Base-by-base conservation (phyloP, 2,329 filamentous ascomycete genomes). In the Botrytis medusae region DNA sequence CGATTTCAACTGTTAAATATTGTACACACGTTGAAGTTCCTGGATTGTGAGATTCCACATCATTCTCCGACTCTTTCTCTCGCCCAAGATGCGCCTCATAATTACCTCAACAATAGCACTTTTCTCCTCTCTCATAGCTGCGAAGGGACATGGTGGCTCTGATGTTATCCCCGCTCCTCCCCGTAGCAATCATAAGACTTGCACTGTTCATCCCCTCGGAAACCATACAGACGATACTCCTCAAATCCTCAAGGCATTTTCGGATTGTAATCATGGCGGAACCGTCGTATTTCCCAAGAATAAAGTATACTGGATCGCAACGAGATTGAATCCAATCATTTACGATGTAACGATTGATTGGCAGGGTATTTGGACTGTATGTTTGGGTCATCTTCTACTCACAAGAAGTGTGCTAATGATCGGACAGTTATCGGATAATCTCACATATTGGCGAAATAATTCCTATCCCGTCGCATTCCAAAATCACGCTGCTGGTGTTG, bases 361-460 rank as follows among this genome's bases (percentile, higher is more conserved):
- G 87, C 81, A 80, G 37, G 87, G 87, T 1, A 80, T 83, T 64
- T 88, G 86, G 86, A 83, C 82, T 61, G 84, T 85, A 79, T 65
- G 80, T 29, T 59, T 42, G 42, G 34, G 42, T 18, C 62, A n/a
- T 42, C 46, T 20, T n/a, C 51, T 6, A 44, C 25, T 25, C 32
- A 18, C 29, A 42, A 61, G 14, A 22, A 1, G 42, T 9, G 20
- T 61, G 10, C 44, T n/a, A 25, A 67, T 12, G 25, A 54, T 29
- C 20, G 48, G 20, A 18, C 73, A 84, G 82, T 83, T 86, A 74
- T 86, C 85, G 2, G 82, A 85, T 64, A 81, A 89, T 77, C 79
- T 88, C n/a, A 78, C 79, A 29, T 88, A 88, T 79, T 89, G 87
- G 87, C 82, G 87, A 69, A 83, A 85, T 63, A 85, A 88, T 74